A percentile compares a stretch with the other conserved stretches of the same genome.
Conservation (phyloP, 108 stramenopile species). For the Seminavis robusta region DNA sequence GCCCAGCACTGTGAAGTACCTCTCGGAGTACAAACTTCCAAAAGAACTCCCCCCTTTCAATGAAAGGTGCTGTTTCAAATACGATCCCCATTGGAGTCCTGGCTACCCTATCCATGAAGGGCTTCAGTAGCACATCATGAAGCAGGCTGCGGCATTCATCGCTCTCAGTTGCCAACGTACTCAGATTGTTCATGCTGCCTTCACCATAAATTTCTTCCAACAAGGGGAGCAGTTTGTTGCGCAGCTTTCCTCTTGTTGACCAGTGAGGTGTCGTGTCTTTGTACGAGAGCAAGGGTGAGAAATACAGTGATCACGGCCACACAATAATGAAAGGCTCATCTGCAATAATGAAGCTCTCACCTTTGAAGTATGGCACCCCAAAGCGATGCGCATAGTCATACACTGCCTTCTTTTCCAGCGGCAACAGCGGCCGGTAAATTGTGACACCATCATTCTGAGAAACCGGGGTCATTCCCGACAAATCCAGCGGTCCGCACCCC, state of each 20-base stretch:
- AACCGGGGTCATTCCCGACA: slow-evolving; percentile 87
- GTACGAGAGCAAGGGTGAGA: slow-evolving; percentile 17
- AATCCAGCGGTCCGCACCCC: slow-evolving; percentile 82
- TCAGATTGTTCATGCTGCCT: slow-evolving; percentile 80
- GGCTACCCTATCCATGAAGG: slow-evolving; percentile 55
- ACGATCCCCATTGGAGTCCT: slow-evolving; percentile 69
- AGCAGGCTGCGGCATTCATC: slow-evolving; percentile 75
- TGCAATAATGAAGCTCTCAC: too few species aligned
- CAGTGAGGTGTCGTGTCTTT: slow-evolving; percentile 92
- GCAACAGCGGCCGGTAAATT: slow-evolving; percentile 86
- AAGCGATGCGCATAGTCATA: slow-evolving; percentile 90
- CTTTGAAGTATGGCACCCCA: slow-evolving; percentile 96
- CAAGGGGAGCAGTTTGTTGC: slow-evolving; percentile 88
- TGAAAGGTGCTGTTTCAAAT: slow-evolving; percentile 61
- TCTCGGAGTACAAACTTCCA: slow-evolving; percentile 86
- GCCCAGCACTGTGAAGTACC: slow-evolving; percentile 63
- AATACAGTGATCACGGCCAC: too few species aligned
- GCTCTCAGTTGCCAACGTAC: slow-evolving; percentile 75
- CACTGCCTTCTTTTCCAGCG: slow-evolving; percentile 70
- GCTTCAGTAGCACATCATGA: slow-evolving; percentile 46
- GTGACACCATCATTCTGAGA: slow-evolving; percentile 83
- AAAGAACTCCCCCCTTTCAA: slow-evolving; percentile 61
- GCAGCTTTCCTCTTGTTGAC: slow-evolving; percentile 95
- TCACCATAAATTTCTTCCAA: slow-evolving; percentile 95
- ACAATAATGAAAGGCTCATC: too few species aligned